phyloP scores from a whole-genome alignment of 805 yeast genomes.

The Clavispora fructus region DNA sequence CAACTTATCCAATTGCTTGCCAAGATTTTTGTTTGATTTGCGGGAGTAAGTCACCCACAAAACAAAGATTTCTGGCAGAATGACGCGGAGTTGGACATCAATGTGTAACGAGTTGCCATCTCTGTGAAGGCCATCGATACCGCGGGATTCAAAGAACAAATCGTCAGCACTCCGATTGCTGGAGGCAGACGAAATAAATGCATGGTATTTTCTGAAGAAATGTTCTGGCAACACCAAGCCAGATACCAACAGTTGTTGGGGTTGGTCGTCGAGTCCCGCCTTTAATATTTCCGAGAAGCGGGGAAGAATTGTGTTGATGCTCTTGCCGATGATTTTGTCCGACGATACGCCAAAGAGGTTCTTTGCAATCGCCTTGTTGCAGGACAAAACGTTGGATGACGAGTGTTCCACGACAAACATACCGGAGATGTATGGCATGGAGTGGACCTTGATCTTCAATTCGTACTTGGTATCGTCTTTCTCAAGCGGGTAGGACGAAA shows the following conservation, averaged over 20 bases:
- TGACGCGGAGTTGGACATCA: slow-evolving; percentile 77
- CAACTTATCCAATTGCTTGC: slow-evolving; percentile 23
- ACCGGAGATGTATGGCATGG: slow-evolving; percentile 85
- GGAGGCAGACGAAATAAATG: slow-evolving; percentile 26
- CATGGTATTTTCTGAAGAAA: slow-evolving; percentile 68
- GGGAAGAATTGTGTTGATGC: slow-evolving; percentile 59
- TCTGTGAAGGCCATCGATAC: slow-evolving; percentile 62
- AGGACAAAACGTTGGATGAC: slow-evolving; percentile 53
- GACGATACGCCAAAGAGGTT: slow-evolving; percentile 70
- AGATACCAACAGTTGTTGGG: slow-evolving; percentile 26
- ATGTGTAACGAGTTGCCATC: slow-evolving; percentile 64
- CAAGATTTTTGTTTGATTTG: slow-evolving; percentile 19
- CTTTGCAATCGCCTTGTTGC: slow-evolving; percentile 72
- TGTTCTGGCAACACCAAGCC: slow-evolving; percentile 91
- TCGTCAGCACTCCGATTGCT: slow-evolving; percentile 35
- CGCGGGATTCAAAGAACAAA: slow-evolving; percentile 56
- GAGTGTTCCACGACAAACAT: slow-evolving; percentile 61
- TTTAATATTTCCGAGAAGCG: slow-evolving; percentile 46
- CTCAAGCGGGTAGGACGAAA: slow-evolving; percentile 55
- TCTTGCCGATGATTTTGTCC: slow-evolving; percentile 32
- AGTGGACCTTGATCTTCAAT: slow-evolving; percentile 61
- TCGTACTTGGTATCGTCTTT: slow-evolving; percentile 35
- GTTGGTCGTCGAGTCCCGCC: slow-evolving; percentile 29
- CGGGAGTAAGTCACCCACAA: slow-evolving; percentile 88
- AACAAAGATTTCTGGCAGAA: slow-evolving; percentile 52